Percentiles rank a stretch among this genome's conserved stretches.
Conservation (phyloP, 768 basidiomycete species). For the Mrakia hoshinonis region DNA sequence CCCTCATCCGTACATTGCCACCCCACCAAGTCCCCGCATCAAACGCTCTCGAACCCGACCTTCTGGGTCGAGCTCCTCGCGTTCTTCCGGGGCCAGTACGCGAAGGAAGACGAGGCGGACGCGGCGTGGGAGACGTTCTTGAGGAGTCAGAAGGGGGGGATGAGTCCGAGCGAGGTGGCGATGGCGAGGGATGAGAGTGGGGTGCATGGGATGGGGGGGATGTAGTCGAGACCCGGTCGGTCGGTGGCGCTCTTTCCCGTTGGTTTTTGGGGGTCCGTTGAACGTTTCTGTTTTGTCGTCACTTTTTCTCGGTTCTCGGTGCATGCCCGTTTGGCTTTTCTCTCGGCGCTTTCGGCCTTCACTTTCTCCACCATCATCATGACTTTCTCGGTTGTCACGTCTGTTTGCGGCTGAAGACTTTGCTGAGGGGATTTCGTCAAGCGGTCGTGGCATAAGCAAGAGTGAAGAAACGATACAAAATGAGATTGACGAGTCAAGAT, state of each 20-base stretch:
- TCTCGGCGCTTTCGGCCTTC: neutral
- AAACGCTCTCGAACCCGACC: slow-evolving; percentile 60
- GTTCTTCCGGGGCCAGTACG: slow-evolving; percentile 62
- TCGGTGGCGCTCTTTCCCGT: neutral
- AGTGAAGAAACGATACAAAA: neutral
- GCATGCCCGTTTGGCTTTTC: neutral
- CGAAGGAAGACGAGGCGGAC: slow-evolving; percentile 55
- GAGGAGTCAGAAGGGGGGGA: slow-evolving; percentile 63
- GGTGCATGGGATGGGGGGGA: slow-evolving; percentile 50
- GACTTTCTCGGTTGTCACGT: no score
- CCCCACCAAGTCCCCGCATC: slow-evolving; percentile 46
- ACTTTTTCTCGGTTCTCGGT: neutral
- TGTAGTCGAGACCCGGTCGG: neutral
- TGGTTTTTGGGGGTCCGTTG: neutral
- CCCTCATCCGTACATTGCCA: slow-evolving; percentile 36
- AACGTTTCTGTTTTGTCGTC: neutral
- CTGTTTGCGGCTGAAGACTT: neutral
- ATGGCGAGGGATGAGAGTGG: slow-evolving; percentile 83
- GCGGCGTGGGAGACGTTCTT: slow-evolving; percentile 80
- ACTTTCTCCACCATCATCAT: no score
- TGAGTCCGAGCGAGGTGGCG: slow-evolving; percentile 80
- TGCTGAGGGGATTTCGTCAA: neutral
- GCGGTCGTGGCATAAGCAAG: neutral
- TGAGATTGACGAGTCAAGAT: no score
- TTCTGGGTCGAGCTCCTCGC: slow-evolving; percentile 67